Base-by-base conservation (phyloP, 768 basidiomycete species). In the Rhodotorula diobovata region DNA sequence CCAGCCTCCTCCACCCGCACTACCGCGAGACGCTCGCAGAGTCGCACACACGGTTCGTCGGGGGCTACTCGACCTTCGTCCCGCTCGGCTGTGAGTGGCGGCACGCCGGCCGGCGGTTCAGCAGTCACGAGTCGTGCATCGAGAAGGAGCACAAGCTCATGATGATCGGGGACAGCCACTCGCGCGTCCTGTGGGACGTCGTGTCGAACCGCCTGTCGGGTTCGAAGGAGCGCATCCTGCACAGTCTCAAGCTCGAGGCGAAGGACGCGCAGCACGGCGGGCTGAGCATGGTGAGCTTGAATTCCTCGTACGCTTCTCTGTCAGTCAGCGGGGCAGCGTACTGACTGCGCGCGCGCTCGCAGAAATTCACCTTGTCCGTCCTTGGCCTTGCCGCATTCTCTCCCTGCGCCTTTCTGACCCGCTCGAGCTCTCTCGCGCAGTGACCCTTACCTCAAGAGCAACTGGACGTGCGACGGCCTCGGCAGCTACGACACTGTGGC, bases 151-250 rank as follows among this genome's bases (percentile, higher is more conserved):
- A 43, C 15, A 0, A 30, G 6, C 43, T 41, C 25, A 28, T 70
- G 32, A 50, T 70, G 35, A 55, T 70, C 25, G 68, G 68, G 11
- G 68, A 70, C 46, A 55, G 51, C n/a, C 68, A 70, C 28, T 45
- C 58, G 41, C n/a, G 68, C 10, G 68, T 43, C 10, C 9, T 60
- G 63, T 70, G 12, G 3, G 55, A 46, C n/a, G n/a, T 34, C 21
- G 9, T 46, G 41, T 28, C 32, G 30, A 10, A 48, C 30, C 46
- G 62, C 21, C 25, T 56, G 30, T 23, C 45, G 43, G 63, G 39
- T 1, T n/a, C n/a, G n/a, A 64, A 41, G 32, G 23, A 55, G 32
- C 1, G 14, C 41, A 45, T 64, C 54, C 8, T 37, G 43, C 14
- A 21, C 10, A 28, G 54, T 32, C 50, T 63, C 34, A 63, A 64